Conservation (phyloP, 345 rosid genomes). For the Lepidium africanum region DNA sequence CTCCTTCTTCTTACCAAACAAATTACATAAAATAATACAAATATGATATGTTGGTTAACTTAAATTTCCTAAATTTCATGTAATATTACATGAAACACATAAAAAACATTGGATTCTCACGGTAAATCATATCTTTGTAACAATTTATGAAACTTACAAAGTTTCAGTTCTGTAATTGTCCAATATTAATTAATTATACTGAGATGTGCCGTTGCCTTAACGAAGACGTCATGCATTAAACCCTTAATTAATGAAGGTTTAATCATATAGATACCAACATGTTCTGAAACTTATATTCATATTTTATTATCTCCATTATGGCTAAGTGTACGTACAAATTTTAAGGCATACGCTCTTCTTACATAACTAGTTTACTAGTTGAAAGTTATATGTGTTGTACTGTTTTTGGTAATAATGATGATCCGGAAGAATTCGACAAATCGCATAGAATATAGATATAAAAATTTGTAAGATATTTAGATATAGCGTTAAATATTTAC, state of each 20-base stretch:
- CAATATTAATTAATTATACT: neutral
- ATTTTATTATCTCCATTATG: conserved; percentile 13
- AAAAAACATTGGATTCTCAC: conserved; percentile 30
- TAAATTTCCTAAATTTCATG: conserved; percentile 9
- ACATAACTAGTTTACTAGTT: too few species aligned
- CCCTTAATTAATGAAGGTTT: conserved; percentile 14
- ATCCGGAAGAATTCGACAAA: too few species aligned
- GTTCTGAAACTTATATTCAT: conserved; percentile 21
- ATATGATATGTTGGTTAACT: neutral
- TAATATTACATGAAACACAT: conserved; percentile 4
- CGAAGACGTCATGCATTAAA: conserved; percentile 29
- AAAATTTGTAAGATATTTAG: too few species aligned
- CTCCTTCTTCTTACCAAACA: neutral
- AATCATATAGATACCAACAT: conserved; percentile 24
- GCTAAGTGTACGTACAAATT: neutral
- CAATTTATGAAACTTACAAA: conserved; percentile 20
- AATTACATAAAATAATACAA: neutral
- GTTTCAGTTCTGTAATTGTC: neutral
- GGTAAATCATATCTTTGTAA: conserved; percentile 12
- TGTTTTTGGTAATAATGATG: too few species aligned
- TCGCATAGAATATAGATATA: too few species aligned
- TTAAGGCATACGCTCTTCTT: conserved; percentile 1
- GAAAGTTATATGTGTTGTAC: too few species aligned
- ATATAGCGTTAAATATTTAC: too few species aligned
- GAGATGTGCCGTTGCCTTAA: conserved; percentile 34